Conservation (phyloP, 495 filamentous ascomycete genomes). For the Astrocystis sublimbata region DNA sequence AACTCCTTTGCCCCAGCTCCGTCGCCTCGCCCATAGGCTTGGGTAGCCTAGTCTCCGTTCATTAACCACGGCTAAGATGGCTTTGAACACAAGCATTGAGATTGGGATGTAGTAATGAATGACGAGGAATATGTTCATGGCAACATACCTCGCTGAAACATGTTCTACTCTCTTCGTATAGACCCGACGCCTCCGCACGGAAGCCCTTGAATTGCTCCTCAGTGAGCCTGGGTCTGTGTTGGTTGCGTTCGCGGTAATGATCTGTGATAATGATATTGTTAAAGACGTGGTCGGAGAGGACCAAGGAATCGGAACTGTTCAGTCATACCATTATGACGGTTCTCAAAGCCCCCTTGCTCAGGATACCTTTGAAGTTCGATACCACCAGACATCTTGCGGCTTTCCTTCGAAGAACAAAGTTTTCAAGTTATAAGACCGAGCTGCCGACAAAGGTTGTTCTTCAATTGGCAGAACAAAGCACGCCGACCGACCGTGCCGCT, state of each 20-base stretch:
- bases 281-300: neutral
- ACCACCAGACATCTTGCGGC: conserved; percentile 2
- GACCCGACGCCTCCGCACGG: conserved; percentile 72
- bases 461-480: neutral
- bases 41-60: conserved; percentile 57
- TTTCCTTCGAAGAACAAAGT: neutral
- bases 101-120: too few relatives aligned
- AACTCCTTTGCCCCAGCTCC: conserved; percentile 75
- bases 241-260: too few relatives aligned
- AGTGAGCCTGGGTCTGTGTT: too few relatives aligned
- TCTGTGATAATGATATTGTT: too few relatives aligned
- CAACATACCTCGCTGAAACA: conserved; percentile 72
- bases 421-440: neutral
- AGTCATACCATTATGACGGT: neutral
- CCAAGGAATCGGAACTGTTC: neutral
- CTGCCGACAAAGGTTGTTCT: neutral
- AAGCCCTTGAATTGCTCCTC: conserved; percentile 92
- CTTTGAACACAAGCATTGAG: too few relatives aligned
- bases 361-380: neutral
- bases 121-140: too few relatives aligned
- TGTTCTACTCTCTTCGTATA: conserved; percentile 69
- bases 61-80: neutral
- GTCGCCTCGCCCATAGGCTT: conserved; percentile 80
- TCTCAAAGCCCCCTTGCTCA: neutral
- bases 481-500: neutral